Evolutionary conservation across 106 monocot genomes (phyloP), one percentile per base, ranked within the genome.

Genomic region (Dendrobium chrysotoxum): DNA sequence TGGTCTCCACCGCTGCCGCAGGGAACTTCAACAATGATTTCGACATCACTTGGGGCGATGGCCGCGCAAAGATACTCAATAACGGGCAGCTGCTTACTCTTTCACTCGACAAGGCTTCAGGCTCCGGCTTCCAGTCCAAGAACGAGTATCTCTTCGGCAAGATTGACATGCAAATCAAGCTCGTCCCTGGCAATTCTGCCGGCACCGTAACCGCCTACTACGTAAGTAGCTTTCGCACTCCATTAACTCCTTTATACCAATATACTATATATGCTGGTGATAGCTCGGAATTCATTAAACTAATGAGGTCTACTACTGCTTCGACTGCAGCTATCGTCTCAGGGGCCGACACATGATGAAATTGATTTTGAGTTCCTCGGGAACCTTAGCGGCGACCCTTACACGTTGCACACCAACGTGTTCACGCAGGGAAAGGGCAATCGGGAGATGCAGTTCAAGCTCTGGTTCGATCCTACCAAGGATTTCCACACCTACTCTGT

Each of bases 291-390:
- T 50, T 1, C 11, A 15, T 50, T 50, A 50, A 50, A 50, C 73
- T 40, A 2, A 18, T 38, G 20, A 5, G n/a, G 64, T 26, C n/a
- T 65, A 8, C 57, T 39, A 16, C 40, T 7, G 16, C 18, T 30
- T 31, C 2, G 42, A 15, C 20, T 54, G 74, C 79, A 73, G 79
- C 28, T 64, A 0, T 82, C 82, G n/a, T 82, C 82, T 16, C 66
- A 82, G 30, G 82, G 82, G 25, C 45, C 76, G 0, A 46, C 45
- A 7, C 82, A 82, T 9, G 91, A 91, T 16, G 91, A 91, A 53
- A 76, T 91, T 4, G 91, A 91, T 65, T 88, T 91, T 30, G 88
- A 91, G 85, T 91, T 91, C 81, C 71, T 91, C 23, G 88, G 91
- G 39, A 91, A 91, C 54, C 38, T 82, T 12, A 80, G 72, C 26